Base-by-base conservation (phyloP, 306 rosid species). In the Gleditsia sinensis region DNA sequence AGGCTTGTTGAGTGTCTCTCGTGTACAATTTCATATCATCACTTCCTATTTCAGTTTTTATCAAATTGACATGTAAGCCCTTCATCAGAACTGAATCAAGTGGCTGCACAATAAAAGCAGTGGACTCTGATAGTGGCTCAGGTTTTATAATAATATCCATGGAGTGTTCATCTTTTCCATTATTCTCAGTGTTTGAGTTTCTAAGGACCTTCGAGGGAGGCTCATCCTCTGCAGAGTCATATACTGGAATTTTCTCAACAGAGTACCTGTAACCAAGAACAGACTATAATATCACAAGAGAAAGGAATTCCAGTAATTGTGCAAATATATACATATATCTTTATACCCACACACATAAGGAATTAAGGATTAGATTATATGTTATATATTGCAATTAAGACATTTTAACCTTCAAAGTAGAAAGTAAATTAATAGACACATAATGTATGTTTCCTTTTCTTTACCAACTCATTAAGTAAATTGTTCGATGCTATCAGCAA, bases 141-240 rank as follows among this genome's bases (percentile, higher is more conserved):
- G 85, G 75, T 79, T 78, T 86, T 56, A 73, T 50, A 68, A 74
- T 17, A 19, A 67, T 80, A 74, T 73, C 82, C 90, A 84, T 55
- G 70, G 83, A 69, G 32, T 75, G 74, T 9, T 83, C 87, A 14
- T 45, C 76, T 62, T 67, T 77, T 63, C 81, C 85, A 67, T 75
- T 79, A 72, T 46, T 80, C 19, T 80, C 60, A 40, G 80, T 61
- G 63, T 70, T 75, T 7, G 75, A 25, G 53, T 48, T 69, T 49
- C 77, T 80, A 24, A 74, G 75, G 71, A 81, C 74, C 78, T 79
- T 84, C 11, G 83, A 72, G 63, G 56, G 67, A 16, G 85, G 90
- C 63, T 93, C 98, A 86, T 93, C 98, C 88, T 90, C 98, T 4
- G 91, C 97, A 34, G 98, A 93, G 85, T 93, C 98, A 75, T 93